These are phyloP conservation scores for Penicillium atrosanguineum DNA, from an alignment of 495 filamentous ascomycete genomes.

Conservation along the genomic window DNA sequence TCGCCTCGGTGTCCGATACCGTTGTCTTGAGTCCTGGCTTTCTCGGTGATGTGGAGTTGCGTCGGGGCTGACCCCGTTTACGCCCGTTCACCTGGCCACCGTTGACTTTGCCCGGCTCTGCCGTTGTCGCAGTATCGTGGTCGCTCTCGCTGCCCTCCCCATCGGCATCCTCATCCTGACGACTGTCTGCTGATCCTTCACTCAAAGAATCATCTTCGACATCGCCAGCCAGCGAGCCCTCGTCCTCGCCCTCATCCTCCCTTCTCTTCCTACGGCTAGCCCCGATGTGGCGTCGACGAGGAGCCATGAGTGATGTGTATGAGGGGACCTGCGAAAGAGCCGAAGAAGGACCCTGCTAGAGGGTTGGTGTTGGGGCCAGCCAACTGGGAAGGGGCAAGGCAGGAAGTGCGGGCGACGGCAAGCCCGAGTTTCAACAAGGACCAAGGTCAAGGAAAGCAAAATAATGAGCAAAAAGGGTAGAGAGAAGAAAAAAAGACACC, in stretches of 20 bases:
- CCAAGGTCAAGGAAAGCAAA: conserved; percentile 2
- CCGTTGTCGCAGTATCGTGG: conserved; percentile 50
- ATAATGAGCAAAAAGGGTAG: background rate
- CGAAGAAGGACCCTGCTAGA: background rate
- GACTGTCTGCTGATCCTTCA: conserved; percentile 72
- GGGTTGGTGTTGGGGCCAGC: conserved; percentile 4
- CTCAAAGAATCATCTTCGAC: conserved; percentile 80
- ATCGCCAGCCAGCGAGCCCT: conserved; percentile 61
- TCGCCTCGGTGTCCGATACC: conserved; percentile 75
- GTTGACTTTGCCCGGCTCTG: conserved; percentile 42
- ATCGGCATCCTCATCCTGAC: conserved; percentile 76
- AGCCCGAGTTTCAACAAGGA: background rate
- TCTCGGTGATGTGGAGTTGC: conserved; percentile 24
- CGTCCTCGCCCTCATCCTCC: conserved; percentile 78
- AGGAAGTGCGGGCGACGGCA: conserved; percentile 6
- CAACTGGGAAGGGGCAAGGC: conserved; percentile 11
- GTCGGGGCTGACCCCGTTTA: conserved; percentile 25
- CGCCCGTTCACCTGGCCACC: conserved; percentile 36
- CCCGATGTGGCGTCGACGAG: conserved; percentile 68
- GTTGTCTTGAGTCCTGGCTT: conserved; percentile 33
- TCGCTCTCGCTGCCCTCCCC: conserved; percentile 74
- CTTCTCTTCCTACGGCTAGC: conserved; percentile 69
- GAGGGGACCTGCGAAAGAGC: background rate
- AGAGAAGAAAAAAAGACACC: conserved; percentile 1
- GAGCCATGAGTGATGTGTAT: conserved; percentile 45